phyloP scores from a whole-genome alignment of 2,329 filamentous ascomycete species.

The Pestalotiopsis sp. region DNA sequence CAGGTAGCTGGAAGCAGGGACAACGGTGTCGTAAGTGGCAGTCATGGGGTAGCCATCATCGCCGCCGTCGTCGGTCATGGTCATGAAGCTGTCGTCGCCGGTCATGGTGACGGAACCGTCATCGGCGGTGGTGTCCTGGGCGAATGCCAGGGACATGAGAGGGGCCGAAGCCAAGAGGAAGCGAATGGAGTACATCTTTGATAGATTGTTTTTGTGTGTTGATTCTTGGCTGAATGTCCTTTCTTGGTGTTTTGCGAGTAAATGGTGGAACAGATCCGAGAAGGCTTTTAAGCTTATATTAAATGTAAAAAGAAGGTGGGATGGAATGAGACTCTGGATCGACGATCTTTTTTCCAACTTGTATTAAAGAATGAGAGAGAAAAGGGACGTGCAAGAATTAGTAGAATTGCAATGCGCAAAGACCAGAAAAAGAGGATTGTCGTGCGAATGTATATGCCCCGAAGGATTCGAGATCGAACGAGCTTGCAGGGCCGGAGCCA shows the following conservation, averaged over 20 bases:
- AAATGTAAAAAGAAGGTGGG: background rate
- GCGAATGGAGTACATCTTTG: background rate
- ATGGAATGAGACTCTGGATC: background rate
- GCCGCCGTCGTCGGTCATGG: background rate
- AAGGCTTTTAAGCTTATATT: background rate
- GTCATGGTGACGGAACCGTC: background rate
- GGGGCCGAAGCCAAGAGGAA: background rate
- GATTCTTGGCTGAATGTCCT: background rate
- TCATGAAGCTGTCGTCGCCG: background rate
- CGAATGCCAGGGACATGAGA: background rate
- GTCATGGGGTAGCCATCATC: background rate
- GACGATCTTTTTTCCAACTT: background rate
- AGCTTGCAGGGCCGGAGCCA: background rate
- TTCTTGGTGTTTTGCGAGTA: background rate
- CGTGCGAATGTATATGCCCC: background rate
- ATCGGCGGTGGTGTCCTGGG: background rate
- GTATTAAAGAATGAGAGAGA: background rate
- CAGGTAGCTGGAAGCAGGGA: constrained; percentile 1
- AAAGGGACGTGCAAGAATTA: background rate
- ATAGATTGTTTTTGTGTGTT: background rate
- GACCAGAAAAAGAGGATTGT: background rate
- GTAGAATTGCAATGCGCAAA: background rate
- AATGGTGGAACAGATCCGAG: background rate
- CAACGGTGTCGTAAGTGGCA: background rate
- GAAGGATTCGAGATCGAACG: background rate